Evolutionary conservation across 257 asterid genomes (phyloP), one percentile per base, ranked within the genome.

Genomic region (Sherardia arvensis): DNA sequence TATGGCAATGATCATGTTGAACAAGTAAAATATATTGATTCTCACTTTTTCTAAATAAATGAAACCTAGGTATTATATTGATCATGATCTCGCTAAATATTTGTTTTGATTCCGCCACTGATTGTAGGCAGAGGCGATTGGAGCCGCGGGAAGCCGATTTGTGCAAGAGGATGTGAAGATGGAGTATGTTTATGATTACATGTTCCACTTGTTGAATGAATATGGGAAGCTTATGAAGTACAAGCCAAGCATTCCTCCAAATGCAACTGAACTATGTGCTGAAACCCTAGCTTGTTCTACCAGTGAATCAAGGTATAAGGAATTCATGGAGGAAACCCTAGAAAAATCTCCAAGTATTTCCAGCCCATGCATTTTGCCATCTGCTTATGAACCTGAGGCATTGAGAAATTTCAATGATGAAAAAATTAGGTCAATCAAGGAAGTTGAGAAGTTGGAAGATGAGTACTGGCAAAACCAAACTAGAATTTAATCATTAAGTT

Each of bases 1-100:
- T 88, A 91, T 87, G 98, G 96, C 54, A 91, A 91, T 81, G 78
- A 77, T 69, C 84, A 83, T 71, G 74, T 84, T 1, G 28, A 83
- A 36, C 67, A 81, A 88, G 97, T 87, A 22, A 27, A n/a, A n/a
- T n/a, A n/a, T n/a, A n/a, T n/a, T n/a, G n/a, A n/a, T n/a, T n/a
- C n/a, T n/a, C n/a, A n/a, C n/a, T n/a, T n/a, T n/a, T n/a, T n/a
- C n/a, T n/a, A n/a, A n/a, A n/a, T n/a, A n/a, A n/a, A n/a, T n/a
- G n/a, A n/a, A n/a, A n/a, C n/a, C n/a, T n/a, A n/a, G n/a, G n/a
- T n/a, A n/a, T n/a, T n/a, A n/a, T n/a, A n/a, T n/a, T n/a, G n/a
- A n/a, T n/a, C 17, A 4, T 23, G 0, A 8, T 11, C 10, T 25
- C 20, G n/a, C 7, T 33, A 8, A 6, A 6, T 12, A 28, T 57